These are phyloP conservation scores for Chlamydomonas sp. DNA, from an alignment of 139 green algal species.

Conservation along the genomic window DNA sequence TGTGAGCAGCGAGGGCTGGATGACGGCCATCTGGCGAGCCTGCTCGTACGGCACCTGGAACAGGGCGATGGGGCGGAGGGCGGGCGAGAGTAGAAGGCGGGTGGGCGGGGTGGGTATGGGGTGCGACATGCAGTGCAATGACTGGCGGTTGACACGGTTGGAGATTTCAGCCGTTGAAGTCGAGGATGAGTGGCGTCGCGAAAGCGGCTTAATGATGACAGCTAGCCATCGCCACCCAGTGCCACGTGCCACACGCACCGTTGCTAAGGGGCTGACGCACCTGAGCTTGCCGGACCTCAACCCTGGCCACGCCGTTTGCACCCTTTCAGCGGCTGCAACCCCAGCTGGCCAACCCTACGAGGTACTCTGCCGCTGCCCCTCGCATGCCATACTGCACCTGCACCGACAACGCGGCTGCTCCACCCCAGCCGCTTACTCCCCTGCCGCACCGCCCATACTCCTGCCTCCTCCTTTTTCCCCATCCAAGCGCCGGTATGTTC, in stretches of 20 bases:
- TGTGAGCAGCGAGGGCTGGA: constrained; percentile 61
- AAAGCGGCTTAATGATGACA: too few species aligned
- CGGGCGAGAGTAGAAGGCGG: neutral
- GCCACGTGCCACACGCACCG: too few species aligned
- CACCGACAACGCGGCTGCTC: neutral
- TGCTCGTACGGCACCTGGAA: constrained; percentile 50
- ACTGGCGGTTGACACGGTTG: too few species aligned
- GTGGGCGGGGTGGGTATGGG: neutral
- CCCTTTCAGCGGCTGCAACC: neutral
- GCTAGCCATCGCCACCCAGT: too few species aligned
- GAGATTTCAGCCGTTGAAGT: too few species aligned
- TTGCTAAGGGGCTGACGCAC: too few species aligned
- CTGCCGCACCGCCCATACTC: too few species aligned
- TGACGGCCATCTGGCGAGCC: constrained; percentile 54
- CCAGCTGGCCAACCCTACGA: neutral
- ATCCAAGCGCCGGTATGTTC: too few species aligned
- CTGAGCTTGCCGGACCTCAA: too few species aligned
- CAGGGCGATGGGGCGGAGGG: neutral
- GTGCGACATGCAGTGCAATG: neutral
- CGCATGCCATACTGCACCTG: neutral
- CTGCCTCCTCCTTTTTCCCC: neutral
- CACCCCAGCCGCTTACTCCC: too few species aligned
- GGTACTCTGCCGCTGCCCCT: neutral
- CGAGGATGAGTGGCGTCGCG: too few species aligned
- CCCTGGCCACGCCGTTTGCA: too few species aligned